Evolutionary conservation across 257 asterid genomes (phyloP), one percentile per base, ranked within the genome.

Genomic region (Fraxinus quadrangulata): DNA sequence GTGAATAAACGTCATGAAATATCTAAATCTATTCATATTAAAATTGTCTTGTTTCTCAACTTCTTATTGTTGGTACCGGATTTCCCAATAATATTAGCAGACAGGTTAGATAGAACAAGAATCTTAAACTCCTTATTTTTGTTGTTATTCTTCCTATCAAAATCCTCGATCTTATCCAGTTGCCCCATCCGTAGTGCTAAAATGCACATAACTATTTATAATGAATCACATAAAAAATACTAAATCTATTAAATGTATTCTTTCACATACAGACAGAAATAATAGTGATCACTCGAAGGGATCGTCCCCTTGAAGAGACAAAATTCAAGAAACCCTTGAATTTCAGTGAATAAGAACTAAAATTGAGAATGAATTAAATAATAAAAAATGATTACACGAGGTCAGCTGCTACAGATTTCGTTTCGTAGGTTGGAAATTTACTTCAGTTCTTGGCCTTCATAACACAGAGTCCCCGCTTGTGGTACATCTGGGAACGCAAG

Each of bases 41-140:
- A 26, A 26, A 26, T 26, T 26, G 28, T 26, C 28, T 26, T 26
- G 28, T 26, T 26, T 26, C 28, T 26, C 28, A 95, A 77, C 82
- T 83, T 92, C 92, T 91, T 95, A 73, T 92, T 90, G 63, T 91
- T 90, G 36, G 87, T 78, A 81, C 99, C 99, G 31, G 98, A 87
- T 86, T 95, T 95, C 69, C 97, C 99, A 71, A 95, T 95, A 79
- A 95, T 83, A 83, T 87, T 92, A 45, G 99, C 94, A 61, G 96
- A 80, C 84, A 91, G 99, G 83, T 98, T 95, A 26, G 96, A 85
- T 21, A 98, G 99, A 80, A 93, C 96, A 70, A 95, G 94, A 86
- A 95, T 89, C 79, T 85, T 94, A 75, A 98, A 95, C 51, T 89
- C 97, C 79, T 87, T 86, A 39, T 87, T 93, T 72, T 68, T 88